Percentiles rank a stretch among this genome's conserved stretches.
Evolutionary conservation across 139 green algal species (phyloP).

Genomic region (Pleodorina starrii): DNA sequence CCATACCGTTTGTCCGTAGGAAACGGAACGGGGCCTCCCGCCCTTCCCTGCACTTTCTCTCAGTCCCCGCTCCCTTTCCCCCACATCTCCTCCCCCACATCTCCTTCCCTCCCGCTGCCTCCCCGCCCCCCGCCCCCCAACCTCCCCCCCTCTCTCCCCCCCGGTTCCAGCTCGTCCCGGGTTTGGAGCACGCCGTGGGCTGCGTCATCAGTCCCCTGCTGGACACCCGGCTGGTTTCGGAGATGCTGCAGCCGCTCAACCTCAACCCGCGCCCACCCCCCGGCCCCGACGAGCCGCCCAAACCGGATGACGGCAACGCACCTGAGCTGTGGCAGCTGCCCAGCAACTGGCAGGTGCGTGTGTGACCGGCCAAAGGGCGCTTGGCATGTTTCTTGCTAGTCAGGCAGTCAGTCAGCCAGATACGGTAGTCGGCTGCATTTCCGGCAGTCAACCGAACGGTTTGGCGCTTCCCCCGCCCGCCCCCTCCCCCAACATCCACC

Average conservation of each 20-base stretch:
- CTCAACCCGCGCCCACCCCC: neutral
- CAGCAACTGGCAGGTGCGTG: slow-evolving; percentile 43
- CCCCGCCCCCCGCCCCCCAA: too few species aligned
- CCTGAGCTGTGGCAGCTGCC: slow-evolving; percentile 31
- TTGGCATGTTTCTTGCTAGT: too few species aligned
- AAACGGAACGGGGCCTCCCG: too few species aligned
- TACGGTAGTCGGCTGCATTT: too few species aligned
- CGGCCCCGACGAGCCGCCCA: neutral
- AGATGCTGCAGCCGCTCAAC: slow-evolving; percentile 33
- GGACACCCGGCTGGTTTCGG: slow-evolving; percentile 21
- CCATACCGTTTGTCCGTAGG: too few species aligned
- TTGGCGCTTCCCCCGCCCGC: neutral
- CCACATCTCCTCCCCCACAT: too few species aligned
- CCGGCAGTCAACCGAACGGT: neutral
- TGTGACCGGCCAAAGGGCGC: too few species aligned
- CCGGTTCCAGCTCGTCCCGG: neutral
- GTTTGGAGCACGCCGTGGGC: slow-evolving; percentile 13
- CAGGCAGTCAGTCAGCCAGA: too few species aligned
- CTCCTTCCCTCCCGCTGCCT: too few species aligned
- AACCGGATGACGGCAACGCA: neutral
- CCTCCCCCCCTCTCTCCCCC: neutral
- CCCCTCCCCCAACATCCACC: neutral
- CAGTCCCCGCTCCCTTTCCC: too few species aligned
- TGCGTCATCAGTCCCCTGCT: slow-evolving; percentile 30
- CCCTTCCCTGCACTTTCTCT: too few species aligned